These are phyloP conservation scores for Abrus pulchellus DNA, from an alignment of 306 rosid genomes.

Conservation along the genomic window DNA sequence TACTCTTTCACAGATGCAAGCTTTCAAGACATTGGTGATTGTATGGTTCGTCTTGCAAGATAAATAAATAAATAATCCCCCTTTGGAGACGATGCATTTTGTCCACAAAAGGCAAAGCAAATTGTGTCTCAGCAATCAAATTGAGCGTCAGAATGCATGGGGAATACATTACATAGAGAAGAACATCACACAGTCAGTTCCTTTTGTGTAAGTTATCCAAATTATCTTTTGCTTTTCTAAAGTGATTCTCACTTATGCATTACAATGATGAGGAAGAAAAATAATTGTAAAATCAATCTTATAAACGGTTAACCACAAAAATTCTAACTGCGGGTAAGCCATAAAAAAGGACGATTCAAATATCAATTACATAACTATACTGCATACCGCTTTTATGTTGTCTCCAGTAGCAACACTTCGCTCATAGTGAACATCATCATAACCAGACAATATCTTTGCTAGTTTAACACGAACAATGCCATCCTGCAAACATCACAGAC, in stretches of 20 bases:
- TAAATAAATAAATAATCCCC: not conserved
- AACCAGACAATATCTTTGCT: constrained; percentile 74
- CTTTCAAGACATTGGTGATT: constrained; percentile 12
- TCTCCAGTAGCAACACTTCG: constrained; percentile 84
- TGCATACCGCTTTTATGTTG: constrained; percentile 83
- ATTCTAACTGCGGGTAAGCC: constrained; percentile 16
- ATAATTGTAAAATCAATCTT: not conserved
- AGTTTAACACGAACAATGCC: constrained; percentile 91
- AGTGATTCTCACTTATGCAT: constrained; percentile 24
- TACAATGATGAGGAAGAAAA: constrained; percentile 44
- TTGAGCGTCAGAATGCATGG: constrained; percentile 17
- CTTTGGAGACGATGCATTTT: constrained; percentile 26
- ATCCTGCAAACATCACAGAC: constrained; percentile 68
- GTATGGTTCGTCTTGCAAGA: constrained; percentile 5
- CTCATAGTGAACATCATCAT: constrained; percentile 88
- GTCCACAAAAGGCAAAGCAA: not conserved
- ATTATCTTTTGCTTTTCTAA: constrained; percentile 22
- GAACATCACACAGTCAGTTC: not conserved
- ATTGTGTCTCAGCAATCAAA: constrained; percentile 36
- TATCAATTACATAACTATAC: constrained; percentile 37
- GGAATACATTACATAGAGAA: constrained; percentile 23
- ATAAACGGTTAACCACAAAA: constrained; percentile 30
- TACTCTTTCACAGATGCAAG: constrained; percentile 32
- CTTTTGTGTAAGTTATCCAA: constrained; percentile 28
- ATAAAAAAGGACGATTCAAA: constrained; percentile 24